phyloP scores from a whole-genome alignment of 2,329 filamentous ascomycete species.

The Monosporascus sp. region DNA sequence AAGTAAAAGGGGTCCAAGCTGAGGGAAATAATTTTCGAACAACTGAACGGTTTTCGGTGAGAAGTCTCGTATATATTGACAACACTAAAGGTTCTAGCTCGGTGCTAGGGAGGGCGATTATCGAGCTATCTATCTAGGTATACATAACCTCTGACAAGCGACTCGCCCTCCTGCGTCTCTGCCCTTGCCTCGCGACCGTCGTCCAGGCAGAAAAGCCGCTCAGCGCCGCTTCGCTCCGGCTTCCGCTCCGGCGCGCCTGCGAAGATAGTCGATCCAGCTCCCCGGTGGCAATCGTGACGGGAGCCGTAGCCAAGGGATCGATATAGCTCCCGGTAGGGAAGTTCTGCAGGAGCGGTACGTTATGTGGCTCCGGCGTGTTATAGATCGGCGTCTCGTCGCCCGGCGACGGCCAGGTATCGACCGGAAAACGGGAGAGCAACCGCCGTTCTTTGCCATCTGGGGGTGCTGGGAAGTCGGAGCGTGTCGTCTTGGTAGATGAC shows the following conservation, averaged over 20 bases:
- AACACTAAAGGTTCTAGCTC: too few relatives aligned
- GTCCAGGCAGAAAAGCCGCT: too few relatives aligned
- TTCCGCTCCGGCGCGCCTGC: slow-evolving; percentile 3
- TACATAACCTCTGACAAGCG: background rate
- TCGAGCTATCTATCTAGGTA: too few relatives aligned
- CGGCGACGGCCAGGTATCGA: slow-evolving; percentile 23
- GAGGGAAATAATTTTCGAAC: too few relatives aligned
- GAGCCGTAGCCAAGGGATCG: slow-evolving; percentile 17
- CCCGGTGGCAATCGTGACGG: slow-evolving; percentile 19
- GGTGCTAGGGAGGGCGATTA: too few relatives aligned
- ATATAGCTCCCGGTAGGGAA: slow-evolving; percentile 4
- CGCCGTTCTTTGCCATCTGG: slow-evolving; percentile 20
- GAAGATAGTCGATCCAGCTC: slow-evolving; percentile 22
- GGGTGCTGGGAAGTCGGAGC: slow-evolving; percentile 21
- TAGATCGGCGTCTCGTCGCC: slow-evolving; percentile 22
- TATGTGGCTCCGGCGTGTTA: slow-evolving; percentile 21
- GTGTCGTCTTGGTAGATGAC: slow-evolving; percentile 20
- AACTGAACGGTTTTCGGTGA: too few relatives aligned
- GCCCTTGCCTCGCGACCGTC: background rate
- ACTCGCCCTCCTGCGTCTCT: background rate
- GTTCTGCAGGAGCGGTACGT: slow-evolving; percentile 2
- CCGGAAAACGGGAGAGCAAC: slow-evolving; percentile 20
- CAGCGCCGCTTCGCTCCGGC: background rate
- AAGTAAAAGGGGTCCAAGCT: too few relatives aligned
- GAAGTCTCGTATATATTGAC: too few relatives aligned